Conservation (phyloP, 768 basidiomycete genomes). For the Hirschioporus abietinus region DNA sequence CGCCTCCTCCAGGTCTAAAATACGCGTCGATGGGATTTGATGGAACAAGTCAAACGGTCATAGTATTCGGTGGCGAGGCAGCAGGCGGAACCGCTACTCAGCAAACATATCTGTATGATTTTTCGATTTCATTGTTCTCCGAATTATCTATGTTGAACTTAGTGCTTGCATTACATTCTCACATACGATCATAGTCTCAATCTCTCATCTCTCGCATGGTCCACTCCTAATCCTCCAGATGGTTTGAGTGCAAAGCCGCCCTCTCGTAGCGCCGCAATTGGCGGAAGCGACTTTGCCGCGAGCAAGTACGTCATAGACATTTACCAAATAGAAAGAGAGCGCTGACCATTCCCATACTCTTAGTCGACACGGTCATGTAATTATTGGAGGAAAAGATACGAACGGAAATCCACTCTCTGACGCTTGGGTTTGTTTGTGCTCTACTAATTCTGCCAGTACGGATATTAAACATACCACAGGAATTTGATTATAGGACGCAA, state of each 20-base stretch:
- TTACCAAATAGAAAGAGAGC: conserved; percentile 2
- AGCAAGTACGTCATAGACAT: conserved; percentile 59
- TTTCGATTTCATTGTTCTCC: conserved; percentile 5
- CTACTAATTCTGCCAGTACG: conserved; percentile 6
- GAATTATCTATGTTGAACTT: background rate
- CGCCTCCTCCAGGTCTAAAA: conserved; percentile 58
- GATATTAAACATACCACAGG: conserved; percentile 36
- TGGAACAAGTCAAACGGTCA: conserved; percentile 43
- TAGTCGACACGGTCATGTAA: conserved; percentile 69
- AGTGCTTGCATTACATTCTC: conserved; percentile 10
- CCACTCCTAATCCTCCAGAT: conserved; percentile 44
- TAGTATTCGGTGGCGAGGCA: conserved; percentile 77
- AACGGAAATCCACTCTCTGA: conserved; percentile 54
- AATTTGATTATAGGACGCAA: conserved; percentile 68
- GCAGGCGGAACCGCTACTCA: conserved; percentile 55
- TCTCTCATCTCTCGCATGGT: conserved; percentile 58
- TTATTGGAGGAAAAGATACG: conserved; percentile 65
- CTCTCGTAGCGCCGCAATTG: conserved; percentile 57
- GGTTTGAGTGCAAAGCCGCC: conserved; percentile 46
- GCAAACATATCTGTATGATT: conserved; percentile 65
- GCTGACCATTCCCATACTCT: conserved; percentile 14
- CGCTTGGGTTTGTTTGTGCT: conserved; percentile 66
- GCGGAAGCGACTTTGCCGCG: conserved; percentile 68
- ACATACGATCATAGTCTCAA: conserved; percentile 43
- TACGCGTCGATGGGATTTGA: conserved; percentile 64